A percentile compares a stretch with the other conserved stretches of the same genome.
These are phyloP conservation scores for Penicillium crystallinum DNA, from an alignment of 495 filamentous ascomycete species.

Conservation along the genomic window DNA sequence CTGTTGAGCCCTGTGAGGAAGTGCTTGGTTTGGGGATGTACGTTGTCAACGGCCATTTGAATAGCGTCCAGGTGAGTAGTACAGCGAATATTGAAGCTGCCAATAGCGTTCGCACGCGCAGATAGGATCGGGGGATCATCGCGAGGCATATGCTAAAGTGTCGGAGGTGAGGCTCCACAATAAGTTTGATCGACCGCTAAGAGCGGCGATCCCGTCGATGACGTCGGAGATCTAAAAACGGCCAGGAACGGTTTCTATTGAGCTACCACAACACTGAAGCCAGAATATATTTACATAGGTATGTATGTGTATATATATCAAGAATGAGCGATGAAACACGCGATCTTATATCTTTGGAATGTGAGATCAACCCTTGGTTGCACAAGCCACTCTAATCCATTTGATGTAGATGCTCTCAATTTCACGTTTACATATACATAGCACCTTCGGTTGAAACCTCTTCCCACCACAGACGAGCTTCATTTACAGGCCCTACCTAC, in stretches of 20 bases:
- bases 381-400: background rate
- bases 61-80: conserved; percentile 19
- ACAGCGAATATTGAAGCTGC: conserved; percentile 16
- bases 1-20: background rate
- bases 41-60: conserved; percentile 3
- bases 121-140: conserved; percentile 4
- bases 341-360: background rate
- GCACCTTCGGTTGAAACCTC: too few species aligned
- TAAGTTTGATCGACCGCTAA: background rate
- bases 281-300: too few species aligned
- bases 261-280: background rate
- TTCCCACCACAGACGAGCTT: too few species aligned
- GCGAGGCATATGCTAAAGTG: background rate
- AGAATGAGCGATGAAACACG: background rate
- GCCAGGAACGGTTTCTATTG: background rate
- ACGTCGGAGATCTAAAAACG: background rate
- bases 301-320: background rate
- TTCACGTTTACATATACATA: too few species aligned
- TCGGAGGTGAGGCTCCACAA: background rate
- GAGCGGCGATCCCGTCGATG: background rate
- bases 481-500: too few species aligned
- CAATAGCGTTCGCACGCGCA: conserved; percentile 17
- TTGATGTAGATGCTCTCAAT: too few species aligned
- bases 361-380: background rate
- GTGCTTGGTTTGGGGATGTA: background rate